Evolutionary conservation across 2,329 filamentous ascomycete species (phyloP).

Genomic region (Arthrobotrys megalospora): DNA sequence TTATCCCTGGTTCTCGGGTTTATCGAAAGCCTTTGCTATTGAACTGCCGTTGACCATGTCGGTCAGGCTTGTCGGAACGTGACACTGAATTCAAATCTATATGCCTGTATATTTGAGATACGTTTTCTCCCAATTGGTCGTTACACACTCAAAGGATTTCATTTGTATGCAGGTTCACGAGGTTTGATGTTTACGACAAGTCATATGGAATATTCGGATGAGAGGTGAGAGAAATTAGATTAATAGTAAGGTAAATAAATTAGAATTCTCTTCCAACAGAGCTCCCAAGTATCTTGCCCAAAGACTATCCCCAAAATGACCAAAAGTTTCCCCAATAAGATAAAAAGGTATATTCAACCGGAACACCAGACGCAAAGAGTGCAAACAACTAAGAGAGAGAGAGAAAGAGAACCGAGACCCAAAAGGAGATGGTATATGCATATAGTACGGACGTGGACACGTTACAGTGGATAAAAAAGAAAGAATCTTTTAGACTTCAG

Average conservation of each 20-base stretch:
- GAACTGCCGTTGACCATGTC: conserved; percentile 13
- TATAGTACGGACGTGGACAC: conserved; percentile 57
- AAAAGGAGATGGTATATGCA: conserved; percentile 40
- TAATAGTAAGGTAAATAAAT: conserved; percentile 6
- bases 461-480: conserved; percentile 48
- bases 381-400: conserved; percentile 4
- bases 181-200: conserved; percentile 40
- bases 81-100: conserved; percentile 5
- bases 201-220: conserved; percentile 3
- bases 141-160: neutral
- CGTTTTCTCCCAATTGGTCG: neutral
- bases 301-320: neutral
- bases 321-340: conserved; percentile 14
- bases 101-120: neutral
- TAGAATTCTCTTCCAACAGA: conserved; percentile 25
- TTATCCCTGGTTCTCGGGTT: conserved; percentile 37
- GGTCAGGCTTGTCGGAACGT: neutral
- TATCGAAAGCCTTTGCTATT: conserved; percentile 26
- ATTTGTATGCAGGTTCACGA: neutral
- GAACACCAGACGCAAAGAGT: conserved; percentile 50
- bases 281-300: conserved; percentile 12
- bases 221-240: conserved; percentile 18
- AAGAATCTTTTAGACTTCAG: conserved; percentile 22
- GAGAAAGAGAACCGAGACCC: neutral
- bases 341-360: conserved; percentile 34